Percentiles rank a stretch among this genome's conserved stretches.
Conservation (phyloP, 2,329 filamentous ascomycete genomes). For the Sporothrix phasma region DNA sequence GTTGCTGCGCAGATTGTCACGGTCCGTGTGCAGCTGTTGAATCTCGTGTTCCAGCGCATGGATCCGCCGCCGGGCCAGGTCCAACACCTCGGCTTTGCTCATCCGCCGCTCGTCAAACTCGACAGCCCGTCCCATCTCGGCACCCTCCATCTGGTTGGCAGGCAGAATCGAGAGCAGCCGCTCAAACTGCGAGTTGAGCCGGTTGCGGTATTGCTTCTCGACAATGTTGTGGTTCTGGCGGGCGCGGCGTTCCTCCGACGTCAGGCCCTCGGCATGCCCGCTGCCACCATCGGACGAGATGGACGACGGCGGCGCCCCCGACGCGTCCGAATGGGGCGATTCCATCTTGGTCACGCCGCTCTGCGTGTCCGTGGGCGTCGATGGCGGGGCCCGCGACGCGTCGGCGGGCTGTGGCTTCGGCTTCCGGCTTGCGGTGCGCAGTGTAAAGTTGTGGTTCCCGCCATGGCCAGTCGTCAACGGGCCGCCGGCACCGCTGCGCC, state of each 20-base stretch:
- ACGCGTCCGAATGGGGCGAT: neutral
- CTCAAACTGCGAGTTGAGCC: constrained; percentile 38
- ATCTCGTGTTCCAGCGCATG: constrained; percentile 31
- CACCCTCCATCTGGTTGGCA: constrained; percentile 12
- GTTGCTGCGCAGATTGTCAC: constrained; percentile 13
- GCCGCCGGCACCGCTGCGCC: neutral
- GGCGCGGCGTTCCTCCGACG: constrained; percentile 16
- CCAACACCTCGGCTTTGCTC: constrained; percentile 38
- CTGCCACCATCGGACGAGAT: constrained; percentile 10
- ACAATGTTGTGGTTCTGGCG: constrained; percentile 35
- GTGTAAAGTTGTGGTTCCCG: constrained; percentile 18
- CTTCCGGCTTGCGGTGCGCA: constrained; percentile 18
- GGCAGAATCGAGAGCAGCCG: constrained; percentile 33
- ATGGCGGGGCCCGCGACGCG: neutral
- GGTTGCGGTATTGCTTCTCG: constrained; percentile 39
- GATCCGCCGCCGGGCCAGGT: constrained; percentile 35
- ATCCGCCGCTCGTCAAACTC: constrained; percentile 26
- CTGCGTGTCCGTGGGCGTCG: neutral
- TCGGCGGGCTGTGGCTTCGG: constrained; percentile 9
- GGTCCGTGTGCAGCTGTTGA: constrained; percentile 21
- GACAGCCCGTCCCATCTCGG: neutral
- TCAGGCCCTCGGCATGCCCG: constrained; percentile 11
- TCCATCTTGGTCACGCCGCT: neutral
- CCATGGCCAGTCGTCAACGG: constrained; percentile 15
- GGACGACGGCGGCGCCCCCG: neutral